Conservation (phyloP, 192 early-diverging fungal species). For the Endogone sp. region DNA sequence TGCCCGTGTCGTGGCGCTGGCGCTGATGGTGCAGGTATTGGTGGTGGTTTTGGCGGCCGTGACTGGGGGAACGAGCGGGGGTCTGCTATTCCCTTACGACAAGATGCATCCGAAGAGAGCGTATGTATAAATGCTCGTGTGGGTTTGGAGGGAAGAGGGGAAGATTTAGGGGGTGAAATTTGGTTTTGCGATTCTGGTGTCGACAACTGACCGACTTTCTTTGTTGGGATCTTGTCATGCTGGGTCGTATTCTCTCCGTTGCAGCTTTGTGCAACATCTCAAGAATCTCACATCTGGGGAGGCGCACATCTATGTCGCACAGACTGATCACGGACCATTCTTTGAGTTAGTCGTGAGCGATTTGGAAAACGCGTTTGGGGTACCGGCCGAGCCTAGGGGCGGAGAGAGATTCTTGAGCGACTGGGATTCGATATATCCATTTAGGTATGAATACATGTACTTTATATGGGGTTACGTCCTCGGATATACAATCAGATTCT, state of each 20-base stretch:
- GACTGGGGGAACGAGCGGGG: constrained; percentile 9
- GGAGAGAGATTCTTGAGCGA: constrained; percentile 34
- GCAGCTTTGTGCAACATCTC: constrained; percentile 53
- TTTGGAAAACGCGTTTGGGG: constrained; percentile 36
- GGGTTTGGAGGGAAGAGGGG: too few relatives aligned
- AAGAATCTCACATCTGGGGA: constrained; percentile 60
- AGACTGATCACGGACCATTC: constrained; percentile 54
- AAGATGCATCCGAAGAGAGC: constrained; percentile 59
- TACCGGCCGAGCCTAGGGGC: constrained; percentile 20
- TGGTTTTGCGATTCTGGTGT: too few relatives aligned
- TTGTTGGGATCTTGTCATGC: background rate
- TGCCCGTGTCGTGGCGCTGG: constrained; percentile 15
- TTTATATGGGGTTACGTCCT: too few relatives aligned
- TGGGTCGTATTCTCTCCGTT: constrained; percentile 2
- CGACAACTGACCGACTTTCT: too few relatives aligned
- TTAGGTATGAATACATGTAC: too few relatives aligned
- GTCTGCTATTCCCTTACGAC: constrained; percentile 47
- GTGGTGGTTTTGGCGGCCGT: constrained; percentile 31
- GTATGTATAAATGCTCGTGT: constrained; percentile 17
- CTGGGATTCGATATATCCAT: constrained; percentile 59
- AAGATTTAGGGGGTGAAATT: too few relatives aligned
- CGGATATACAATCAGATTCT: too few relatives aligned
- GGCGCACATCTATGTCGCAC: constrained; percentile 47
- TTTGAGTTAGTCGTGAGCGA: constrained; percentile 32
- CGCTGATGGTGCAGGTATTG: constrained; percentile 21